These are phyloP conservation scores for Tetrahymena thermophila DNA, from an alignment of 73 alveolate genomes.

Conservation along the genomic window DNA sequence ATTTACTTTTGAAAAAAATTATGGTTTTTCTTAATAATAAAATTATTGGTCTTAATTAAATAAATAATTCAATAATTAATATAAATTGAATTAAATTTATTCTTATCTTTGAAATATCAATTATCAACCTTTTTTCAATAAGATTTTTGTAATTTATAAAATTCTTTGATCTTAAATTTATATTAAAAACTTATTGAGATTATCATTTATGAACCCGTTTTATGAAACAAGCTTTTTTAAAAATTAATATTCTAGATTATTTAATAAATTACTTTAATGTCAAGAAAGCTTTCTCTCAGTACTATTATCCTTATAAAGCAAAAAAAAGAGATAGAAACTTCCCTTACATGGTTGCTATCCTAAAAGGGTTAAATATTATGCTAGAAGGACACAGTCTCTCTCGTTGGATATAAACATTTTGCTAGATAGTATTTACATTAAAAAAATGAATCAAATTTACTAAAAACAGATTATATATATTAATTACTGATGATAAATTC, in stretches of 20 bases:
- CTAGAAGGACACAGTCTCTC: constrained; percentile 74
- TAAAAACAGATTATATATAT: neutral
- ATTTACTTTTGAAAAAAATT: neutral
- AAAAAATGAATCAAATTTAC: neutral
- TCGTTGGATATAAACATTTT: constrained; percentile 59
- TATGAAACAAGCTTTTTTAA: neutral
- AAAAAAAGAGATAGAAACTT: neutral
- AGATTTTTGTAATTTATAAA: too few relatives aligned
- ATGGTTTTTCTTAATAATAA: neutral
- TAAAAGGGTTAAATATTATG: constrained; percentile 39
- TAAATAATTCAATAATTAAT: too few relatives aligned
- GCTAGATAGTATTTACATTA: constrained; percentile 27
- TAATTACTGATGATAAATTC: neutral
- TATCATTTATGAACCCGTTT: neutral
- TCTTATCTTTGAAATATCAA: too few relatives aligned
- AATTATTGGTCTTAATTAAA: neutral
- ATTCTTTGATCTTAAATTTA: neutral
- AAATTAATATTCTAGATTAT: neutral
- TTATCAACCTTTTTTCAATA: too few relatives aligned
- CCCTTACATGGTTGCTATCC: constrained; percentile 62
- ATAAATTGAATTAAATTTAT: too few relatives aligned
- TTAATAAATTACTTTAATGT: neutral
- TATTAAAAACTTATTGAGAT: neutral
- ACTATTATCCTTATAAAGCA: neutral
- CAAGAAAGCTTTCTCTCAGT: neutral